These are phyloP conservation scores for Phytophthora sp. DNA, from an alignment of 352 stramenopile species.

Conservation along the genomic window DNA sequence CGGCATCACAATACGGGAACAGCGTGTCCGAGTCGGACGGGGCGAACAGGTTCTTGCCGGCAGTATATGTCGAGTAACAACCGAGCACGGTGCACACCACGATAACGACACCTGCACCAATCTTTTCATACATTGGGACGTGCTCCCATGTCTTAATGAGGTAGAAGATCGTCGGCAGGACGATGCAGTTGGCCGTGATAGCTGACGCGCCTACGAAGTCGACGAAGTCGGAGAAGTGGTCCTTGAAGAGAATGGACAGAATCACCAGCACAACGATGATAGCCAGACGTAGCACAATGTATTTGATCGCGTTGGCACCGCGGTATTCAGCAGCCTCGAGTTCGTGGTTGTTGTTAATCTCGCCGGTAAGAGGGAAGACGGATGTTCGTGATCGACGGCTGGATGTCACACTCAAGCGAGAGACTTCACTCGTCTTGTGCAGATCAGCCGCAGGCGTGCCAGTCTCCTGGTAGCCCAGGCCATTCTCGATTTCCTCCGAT, in stretches of 20 bases:
- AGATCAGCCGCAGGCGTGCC: conserved; percentile 27
- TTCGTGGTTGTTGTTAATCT: conserved; percentile 42
- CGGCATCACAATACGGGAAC: conserved; percentile 60
- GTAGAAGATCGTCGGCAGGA: conserved; percentile 67
- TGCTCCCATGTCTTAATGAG: conserved; percentile 60
- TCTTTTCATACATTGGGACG: conserved; percentile 49
- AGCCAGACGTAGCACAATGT: conserved; percentile 47
- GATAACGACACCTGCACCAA: conserved; percentile 39
- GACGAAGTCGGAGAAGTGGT: conserved; percentile 58
- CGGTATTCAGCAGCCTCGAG: conserved; percentile 51
- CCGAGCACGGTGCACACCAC: conserved; percentile 52
- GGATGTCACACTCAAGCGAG: conserved; percentile 42
- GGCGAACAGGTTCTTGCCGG: conserved; percentile 51
- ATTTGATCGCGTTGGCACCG: conserved; percentile 49
- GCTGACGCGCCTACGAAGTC: conserved; percentile 65
- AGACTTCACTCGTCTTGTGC: conserved; percentile 29
- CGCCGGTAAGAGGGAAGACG: conserved; percentile 44
- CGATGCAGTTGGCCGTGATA: conserved; percentile 65
- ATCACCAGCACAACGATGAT: conserved; percentile 56
- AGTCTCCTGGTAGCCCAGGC: conserved; percentile 29
- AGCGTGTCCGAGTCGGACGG: conserved; percentile 38
- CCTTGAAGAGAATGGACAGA: conserved; percentile 38
- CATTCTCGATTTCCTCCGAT: conserved; percentile 45
- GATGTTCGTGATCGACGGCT: conserved; percentile 38
- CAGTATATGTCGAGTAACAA: conserved; percentile 52